phyloP scores from a whole-genome alignment of 2,329 filamentous ascomycete species.

The Dothideomycetes sp. region DNA sequence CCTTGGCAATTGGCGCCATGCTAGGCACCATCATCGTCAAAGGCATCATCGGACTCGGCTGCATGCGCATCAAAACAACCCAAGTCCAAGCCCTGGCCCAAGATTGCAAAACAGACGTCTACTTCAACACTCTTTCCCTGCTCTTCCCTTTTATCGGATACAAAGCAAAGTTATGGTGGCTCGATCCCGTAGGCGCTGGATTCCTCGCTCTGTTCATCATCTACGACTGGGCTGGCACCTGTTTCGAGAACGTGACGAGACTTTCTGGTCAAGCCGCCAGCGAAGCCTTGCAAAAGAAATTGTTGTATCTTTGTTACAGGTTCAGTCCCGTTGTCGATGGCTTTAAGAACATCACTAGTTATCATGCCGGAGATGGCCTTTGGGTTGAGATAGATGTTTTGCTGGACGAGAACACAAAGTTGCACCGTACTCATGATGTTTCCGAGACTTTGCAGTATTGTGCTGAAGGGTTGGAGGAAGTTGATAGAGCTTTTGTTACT shows the following conservation, averaged over 20 bases:
- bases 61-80: conserved; percentile 51
- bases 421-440: conserved; percentile 49
- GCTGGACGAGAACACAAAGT: conserved; percentile 43
- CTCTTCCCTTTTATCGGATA: conserved; percentile 55
- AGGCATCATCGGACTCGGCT: conserved; percentile 52
- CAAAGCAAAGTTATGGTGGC: conserved; percentile 54
- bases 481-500: conserved; percentile 45
- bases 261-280: conserved; percentile 50
- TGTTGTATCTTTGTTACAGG: conserved; percentile 49
- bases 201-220: conserved; percentile 59
- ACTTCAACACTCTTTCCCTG: conserved; percentile 56
- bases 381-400: conserved; percentile 56
- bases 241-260: conserved; percentile 49
- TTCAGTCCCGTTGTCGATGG: conserved; percentile 28
- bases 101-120: conserved; percentile 55
- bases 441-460: conserved; percentile 57
- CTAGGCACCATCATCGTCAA: conserved; percentile 50
- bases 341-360: conserved; percentile 38
- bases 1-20: conserved; percentile 49
- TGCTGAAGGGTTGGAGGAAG: conserved; percentile 44
- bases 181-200: conserved; percentile 54
- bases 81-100: conserved; percentile 56
- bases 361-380: conserved; percentile 54
- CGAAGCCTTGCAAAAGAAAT: conserved; percentile 44
- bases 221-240: conserved; percentile 58